phyloP scores from a whole-genome alignment of 1,139 yeast species.

The Zygosaccharomyces pseudobailii region DNA sequence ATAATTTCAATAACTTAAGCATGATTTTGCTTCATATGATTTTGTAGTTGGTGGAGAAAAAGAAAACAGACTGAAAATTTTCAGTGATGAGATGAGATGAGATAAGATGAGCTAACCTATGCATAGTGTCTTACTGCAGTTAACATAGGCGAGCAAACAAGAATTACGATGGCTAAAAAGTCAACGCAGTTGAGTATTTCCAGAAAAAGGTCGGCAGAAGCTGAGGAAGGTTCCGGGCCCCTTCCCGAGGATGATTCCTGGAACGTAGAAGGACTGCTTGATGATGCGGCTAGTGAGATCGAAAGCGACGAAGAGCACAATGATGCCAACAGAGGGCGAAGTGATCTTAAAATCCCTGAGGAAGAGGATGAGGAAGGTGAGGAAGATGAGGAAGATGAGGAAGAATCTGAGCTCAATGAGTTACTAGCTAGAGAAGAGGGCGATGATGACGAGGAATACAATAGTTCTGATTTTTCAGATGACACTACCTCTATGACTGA shows the following conservation, averaged over 20 bases:
- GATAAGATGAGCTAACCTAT: conserved; percentile 5
- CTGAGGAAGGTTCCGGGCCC: conserved; percentile 8
- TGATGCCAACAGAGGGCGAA: conserved; percentile 12
- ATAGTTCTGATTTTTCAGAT: conserved; percentile 30
- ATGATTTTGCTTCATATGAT: background rate
- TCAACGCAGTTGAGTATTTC: conserved; percentile 6
- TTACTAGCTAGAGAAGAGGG: conserved; percentile 50
- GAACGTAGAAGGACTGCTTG: conserved; percentile 22
- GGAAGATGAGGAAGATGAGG: conserved; percentile 55
- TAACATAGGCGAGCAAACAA: background rate
- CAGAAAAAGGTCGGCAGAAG: conserved; percentile 13
- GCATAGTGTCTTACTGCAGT: background rate
- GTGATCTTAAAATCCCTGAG: conserved; percentile 13
- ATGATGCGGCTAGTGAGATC: conserved; percentile 28
- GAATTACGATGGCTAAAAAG: conserved; percentile 10
- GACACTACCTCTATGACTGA: conserved; percentile 51
- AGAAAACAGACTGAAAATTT: conserved; percentile 7
- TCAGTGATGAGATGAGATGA: conserved; percentile 18
- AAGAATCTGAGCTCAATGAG: conserved; percentile 58
- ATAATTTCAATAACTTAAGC: no score
- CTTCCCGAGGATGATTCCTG: conserved; percentile 9
- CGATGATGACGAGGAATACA: conserved; percentile 33
- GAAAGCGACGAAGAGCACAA: conserved; percentile 18
- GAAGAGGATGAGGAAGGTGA: conserved; percentile 42
- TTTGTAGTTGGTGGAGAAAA: background rate